Evolutionary conservation across 345 rosid species (phyloP).

Genomic region (Toxicodendron radicans): DNA sequence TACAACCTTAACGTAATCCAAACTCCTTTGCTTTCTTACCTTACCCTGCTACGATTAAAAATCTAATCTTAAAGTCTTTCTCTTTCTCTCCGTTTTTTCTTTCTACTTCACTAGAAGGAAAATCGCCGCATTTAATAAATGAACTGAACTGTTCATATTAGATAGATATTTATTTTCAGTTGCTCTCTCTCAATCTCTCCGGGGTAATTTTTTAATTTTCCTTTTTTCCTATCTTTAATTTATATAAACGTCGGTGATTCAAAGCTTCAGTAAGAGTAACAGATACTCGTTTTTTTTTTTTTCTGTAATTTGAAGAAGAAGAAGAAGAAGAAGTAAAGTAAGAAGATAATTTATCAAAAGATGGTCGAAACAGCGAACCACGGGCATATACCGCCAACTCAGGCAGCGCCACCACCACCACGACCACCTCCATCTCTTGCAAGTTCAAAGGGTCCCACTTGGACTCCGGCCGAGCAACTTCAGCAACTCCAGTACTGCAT

Average conservation of each 20-base stretch:
- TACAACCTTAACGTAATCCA: constrained; percentile 28
- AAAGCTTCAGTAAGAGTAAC: constrained; percentile 16
- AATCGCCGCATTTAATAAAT: too few relatives aligned
- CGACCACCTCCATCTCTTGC: constrained; percentile 51
- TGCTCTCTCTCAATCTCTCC: too few relatives aligned
- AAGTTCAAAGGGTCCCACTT: constrained; percentile 52
- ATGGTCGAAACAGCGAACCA: constrained; percentile 58
- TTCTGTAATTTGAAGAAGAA: not conserved
- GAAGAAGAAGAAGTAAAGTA: not conserved
- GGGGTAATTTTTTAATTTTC: too few relatives aligned
- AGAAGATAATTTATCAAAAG: too few relatives aligned
- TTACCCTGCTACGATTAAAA: too few relatives aligned
- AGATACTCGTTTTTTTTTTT: not conserved
- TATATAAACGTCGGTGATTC: constrained; percentile 46
- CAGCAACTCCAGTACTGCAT: constrained; percentile 92
- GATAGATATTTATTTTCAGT: too few relatives aligned
- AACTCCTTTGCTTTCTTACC: not conserved
- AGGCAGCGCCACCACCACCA: constrained; percentile 41
- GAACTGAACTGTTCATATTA: too few relatives aligned
- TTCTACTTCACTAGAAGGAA: too few relatives aligned
- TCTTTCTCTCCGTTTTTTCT: too few relatives aligned
- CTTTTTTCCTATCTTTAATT: too few relatives aligned
- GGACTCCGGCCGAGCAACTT: constrained; percentile 90
- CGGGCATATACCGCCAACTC: constrained; percentile 43
- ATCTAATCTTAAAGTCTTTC: too few relatives aligned